A percentile compares a stretch with the other conserved stretches of the same genome.
Evolutionary conservation across 2,329 filamentous ascomycete species (phyloP).

Genomic region (Pseudofabraea citricarpa): DNA sequence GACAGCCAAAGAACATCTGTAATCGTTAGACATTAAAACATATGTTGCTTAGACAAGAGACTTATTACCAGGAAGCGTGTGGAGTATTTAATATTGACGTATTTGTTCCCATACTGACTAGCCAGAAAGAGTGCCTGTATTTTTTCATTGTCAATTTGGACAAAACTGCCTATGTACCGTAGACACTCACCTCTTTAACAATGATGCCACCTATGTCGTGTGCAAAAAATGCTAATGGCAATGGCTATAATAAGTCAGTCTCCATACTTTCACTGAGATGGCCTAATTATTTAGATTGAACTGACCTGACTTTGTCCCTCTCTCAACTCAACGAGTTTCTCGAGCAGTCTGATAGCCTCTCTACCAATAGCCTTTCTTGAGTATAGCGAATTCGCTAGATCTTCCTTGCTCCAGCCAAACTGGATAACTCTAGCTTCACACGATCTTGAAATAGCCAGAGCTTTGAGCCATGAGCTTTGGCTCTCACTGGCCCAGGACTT

Average conservation of each 20-base stretch:
- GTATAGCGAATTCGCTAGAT: neutral
- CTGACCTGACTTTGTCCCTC: neutral
- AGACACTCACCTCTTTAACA: constrained; percentile 9
- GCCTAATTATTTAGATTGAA: neutral
- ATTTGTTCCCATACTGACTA: constrained; percentile 3
- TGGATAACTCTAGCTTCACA: neutral
- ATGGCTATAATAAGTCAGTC: neutral
- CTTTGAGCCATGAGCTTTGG: neutral
- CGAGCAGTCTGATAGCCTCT: constrained; percentile 6
- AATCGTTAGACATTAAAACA: neutral
- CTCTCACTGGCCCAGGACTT: neutral
- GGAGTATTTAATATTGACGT: constrained; percentile 2
- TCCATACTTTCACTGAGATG: neutral
- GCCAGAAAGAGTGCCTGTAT: constrained; percentile 2
- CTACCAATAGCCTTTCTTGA: constrained; percentile 5
- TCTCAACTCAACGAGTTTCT: constrained; percentile 5
- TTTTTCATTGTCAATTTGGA: neutral
- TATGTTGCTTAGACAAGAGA: neutral
- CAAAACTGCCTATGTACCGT: neutral
- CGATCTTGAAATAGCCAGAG: neutral
- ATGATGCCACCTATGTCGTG: constrained; percentile 12
- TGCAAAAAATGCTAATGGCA: constrained; percentile 8
- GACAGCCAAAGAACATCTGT: constrained; percentile 12
- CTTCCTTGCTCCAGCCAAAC: constrained; percentile 2
- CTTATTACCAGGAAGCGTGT: constrained; percentile 6